A percentile compares a stretch with the other conserved stretches of the same genome.
These are phyloP conservation scores for Backusella parvicylindrica DNA, from an alignment of 192 early-diverging fungal genomes.

Conservation along the genomic window DNA sequence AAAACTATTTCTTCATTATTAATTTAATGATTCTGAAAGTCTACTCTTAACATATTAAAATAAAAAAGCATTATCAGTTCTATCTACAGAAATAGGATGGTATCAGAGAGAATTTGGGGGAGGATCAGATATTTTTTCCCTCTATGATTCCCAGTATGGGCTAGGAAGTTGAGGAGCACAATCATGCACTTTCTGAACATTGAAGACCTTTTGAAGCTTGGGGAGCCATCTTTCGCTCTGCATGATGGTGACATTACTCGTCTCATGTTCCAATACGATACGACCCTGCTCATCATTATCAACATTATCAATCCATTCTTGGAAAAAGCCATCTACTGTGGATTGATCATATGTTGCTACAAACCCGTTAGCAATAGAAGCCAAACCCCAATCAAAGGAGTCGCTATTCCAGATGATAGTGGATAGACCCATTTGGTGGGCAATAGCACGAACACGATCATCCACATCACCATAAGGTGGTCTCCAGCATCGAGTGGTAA, in stretches of 20 bases:
- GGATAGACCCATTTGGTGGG: slow-evolving; percentile 46
- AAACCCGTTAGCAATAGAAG: slow-evolving; percentile 25
- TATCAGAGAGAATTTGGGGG: no score
- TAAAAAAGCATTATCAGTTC: not conserved
- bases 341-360: not conserved
- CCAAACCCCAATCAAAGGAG: slow-evolving; percentile 38
- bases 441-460: slow-evolving; percentile 66
- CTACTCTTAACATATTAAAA: not conserved
- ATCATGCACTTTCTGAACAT: slow-evolving; percentile 31
- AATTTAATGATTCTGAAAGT: not conserved
- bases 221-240: slow-evolving; percentile 44
- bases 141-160: slow-evolving; percentile 37
- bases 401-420: slow-evolving; percentile 30
- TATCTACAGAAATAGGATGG: not conserved
- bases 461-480: slow-evolving; percentile 73
- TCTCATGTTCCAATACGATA: slow-evolving; percentile 43
- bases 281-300: slow-evolving; percentile 28
- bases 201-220: slow-evolving; percentile 29
- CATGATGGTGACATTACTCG: slow-evolving; percentile 30
- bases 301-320: slow-evolving; percentile 20
- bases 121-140: not conserved
- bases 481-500: slow-evolving; percentile 49
- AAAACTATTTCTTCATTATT: not conserved
- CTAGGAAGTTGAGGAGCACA: slow-evolving; percentile 34
- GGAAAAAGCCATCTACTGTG: slow-evolving; percentile 20